Percentiles rank a stretch among this genome's conserved stretches.
Evolutionary conservation across 306 rosid genomes (phyloP).

Genomic region (Leucaena leucocephala): DNA sequence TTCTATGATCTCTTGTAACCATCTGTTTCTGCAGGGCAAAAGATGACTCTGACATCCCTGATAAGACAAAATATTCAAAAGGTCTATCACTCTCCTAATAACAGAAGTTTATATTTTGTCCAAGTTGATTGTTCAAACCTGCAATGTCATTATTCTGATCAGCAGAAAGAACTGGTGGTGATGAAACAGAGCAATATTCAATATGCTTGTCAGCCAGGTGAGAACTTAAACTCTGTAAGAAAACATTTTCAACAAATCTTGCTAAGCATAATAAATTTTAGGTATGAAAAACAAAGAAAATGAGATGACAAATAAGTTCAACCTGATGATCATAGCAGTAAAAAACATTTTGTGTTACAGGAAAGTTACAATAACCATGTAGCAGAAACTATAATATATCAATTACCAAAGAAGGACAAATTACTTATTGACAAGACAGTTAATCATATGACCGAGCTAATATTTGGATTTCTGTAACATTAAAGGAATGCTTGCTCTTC

Average conservation of each 20-base stretch:
- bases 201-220: conserved; percentile 64
- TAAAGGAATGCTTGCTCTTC: background rate
- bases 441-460: background rate
- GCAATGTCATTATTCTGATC: conserved; percentile 45
- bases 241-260: conserved; percentile 24
- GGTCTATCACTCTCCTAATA: conserved; percentile 6
- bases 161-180: conserved; percentile 68
- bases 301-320: conserved; percentile 8
- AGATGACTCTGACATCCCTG: conserved; percentile 50
- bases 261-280: conserved; percentile 20
- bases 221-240: conserved; percentile 57
- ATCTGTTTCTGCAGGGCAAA: conserved; percentile 57
- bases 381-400: background rate
- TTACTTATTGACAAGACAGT: background rate
- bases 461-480: background rate
- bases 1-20: conserved; percentile 57
- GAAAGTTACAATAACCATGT: conserved; percentile 4
- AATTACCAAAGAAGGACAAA: background rate
- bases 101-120: background rate
- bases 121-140: conserved; percentile 51
- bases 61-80: conserved; percentile 39
- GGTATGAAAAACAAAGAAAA: conserved; percentile 6
- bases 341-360: background rate
- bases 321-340: background rate
- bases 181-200: conserved; percentile 57